Base-by-base conservation (phyloP, 192 early-diverging fungal species). In the Helicostylum pulchrum region DNA sequence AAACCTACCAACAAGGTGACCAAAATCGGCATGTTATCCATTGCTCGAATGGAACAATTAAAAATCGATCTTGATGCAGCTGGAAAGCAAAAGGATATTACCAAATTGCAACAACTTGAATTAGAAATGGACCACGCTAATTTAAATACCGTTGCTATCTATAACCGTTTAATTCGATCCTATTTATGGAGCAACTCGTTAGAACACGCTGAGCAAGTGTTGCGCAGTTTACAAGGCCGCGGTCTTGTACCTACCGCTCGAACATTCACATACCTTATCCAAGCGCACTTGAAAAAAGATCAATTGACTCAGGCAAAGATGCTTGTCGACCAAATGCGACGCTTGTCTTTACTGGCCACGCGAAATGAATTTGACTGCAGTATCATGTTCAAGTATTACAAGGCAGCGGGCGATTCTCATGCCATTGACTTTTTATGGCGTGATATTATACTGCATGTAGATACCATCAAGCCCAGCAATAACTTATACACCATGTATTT, bases 351-450 rank as follows among this genome's bases (percentile, higher is more conserved):
- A 7, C 21, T 23, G 9, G 60, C 54, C 26, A 14, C 67, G 5
- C 36, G 58, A 31, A 66, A 58, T 3, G 30, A 53, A 2, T 75
- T 75, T 64, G 73, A 75, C 45, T 70, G 43, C 12, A 47, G 8
- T 45, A 64, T 75, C 7, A 49, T 75, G 6, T 11, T 75, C 3
- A 47, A 61, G 17, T 65, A 54, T 15, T 54, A 66, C 36, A 63
- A 52, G 8, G 36, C 17, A 7, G 46, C 47, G n/a, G 60, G 59
- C 3, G 63, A 75, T 52, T n/a, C 51, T 7, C 62, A 68, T 30
- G 73, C 66, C 9, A 58, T 70, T 54, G 73, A 75, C 19, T 66
- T 67, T 64, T 54, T 70, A n/a, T 75, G 73, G 73, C 55, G 64
- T n/a, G 64, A 66, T 51, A 58, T 66, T 19, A 15, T 67, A 26